Conservation (phyloP, 2,329 filamentous ascomycete genomes). For the Exophiala xenobiotica region DNA sequence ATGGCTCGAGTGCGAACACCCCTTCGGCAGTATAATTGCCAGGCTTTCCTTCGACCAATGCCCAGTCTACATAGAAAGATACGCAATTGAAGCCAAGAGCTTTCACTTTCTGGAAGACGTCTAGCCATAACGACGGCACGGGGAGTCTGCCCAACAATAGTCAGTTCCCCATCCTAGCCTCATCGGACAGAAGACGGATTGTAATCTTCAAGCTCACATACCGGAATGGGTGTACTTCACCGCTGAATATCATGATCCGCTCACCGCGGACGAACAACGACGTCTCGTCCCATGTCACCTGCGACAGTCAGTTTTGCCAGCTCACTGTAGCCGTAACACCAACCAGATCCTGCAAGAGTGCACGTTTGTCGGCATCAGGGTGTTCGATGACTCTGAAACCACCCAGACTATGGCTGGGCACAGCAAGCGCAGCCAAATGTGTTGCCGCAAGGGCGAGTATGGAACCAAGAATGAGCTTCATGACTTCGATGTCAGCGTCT, state of each 20-base stretch:
- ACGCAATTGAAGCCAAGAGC: constrained; percentile 76
- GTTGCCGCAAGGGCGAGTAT: not conserved
- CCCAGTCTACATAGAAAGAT: constrained; percentile 79
- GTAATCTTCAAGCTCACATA: too few relatives aligned
- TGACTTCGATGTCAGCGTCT: not conserved
- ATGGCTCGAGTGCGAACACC: constrained; percentile 69
- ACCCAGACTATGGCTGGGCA: not conserved
- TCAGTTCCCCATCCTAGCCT: not conserved
- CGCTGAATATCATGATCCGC: constrained; percentile 69
- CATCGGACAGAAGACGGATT: not conserved
- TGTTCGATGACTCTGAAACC: constrained; percentile 8
- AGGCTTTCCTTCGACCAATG: constrained; percentile 69
- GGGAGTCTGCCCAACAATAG: constrained; percentile 43
- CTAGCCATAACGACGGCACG: constrained; percentile 63
- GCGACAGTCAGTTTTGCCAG: not conserved
- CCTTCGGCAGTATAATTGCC: constrained; percentile 70
- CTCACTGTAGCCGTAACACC: not conserved
- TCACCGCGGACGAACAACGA: constrained; percentile 70
- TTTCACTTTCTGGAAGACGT: constrained; percentile 80
- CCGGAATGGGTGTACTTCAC: constrained; percentile 70
- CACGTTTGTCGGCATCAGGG: constrained; percentile 7
- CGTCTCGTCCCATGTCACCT: constrained; percentile 70
- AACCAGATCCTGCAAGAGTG: constrained; percentile 8
- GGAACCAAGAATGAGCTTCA: not conserved
- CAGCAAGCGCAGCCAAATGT: not conserved